Base-by-base conservation (phyloP, 1,284 basidiomycete species). In the Athelia psychrophila region DNA sequence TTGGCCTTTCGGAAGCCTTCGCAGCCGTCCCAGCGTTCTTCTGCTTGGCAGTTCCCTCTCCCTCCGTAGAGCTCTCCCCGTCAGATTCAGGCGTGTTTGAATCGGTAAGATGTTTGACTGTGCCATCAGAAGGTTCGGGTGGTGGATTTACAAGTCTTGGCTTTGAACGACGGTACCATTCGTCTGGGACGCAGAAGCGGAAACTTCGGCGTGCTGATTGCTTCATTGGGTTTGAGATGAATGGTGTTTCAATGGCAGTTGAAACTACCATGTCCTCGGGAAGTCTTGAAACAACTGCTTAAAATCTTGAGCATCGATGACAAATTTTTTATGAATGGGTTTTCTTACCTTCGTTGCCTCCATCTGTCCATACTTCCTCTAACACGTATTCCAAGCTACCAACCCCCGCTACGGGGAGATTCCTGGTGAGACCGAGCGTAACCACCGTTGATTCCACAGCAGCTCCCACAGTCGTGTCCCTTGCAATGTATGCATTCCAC, bases 81-180 rank as follows among this genome's bases (percentile, higher is more conserved):
- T 79, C 38, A n/a, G 38, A 42, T 22, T 6, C 73, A n/a, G 75
- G 76, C 3, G 82, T 67, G 3, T 13, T 30, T 5, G 27, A 30
- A 6, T 30, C 13, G 27, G 27, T 6, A 30, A 30, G 27, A 30
- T 73, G 74, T 44, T 69, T 69, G 45, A 81, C 67, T 0, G 80
- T 82, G 9, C 73, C 69, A 27, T 83, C 76, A 2, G 79, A 81
- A 13, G 80, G 78, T 44, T 74, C 73, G 22, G 72, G 62, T 3
- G 75, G 79, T 15, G 75, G 73, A 10, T 78, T 75, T 0, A 76
- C 60, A 24, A 67, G 72, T 1, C 81, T 77, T 16, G 83, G 77
- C 52, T 77, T 86, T 30, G 80, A 81, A 16, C 88, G 78, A 47
- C 85, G 81, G 64, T 84, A 91, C 88, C 88, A 91, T 64, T 87